Evolutionary conservation across 257 asterid species (phyloP).

Genomic region (Gynochthodes officinalis): DNA sequence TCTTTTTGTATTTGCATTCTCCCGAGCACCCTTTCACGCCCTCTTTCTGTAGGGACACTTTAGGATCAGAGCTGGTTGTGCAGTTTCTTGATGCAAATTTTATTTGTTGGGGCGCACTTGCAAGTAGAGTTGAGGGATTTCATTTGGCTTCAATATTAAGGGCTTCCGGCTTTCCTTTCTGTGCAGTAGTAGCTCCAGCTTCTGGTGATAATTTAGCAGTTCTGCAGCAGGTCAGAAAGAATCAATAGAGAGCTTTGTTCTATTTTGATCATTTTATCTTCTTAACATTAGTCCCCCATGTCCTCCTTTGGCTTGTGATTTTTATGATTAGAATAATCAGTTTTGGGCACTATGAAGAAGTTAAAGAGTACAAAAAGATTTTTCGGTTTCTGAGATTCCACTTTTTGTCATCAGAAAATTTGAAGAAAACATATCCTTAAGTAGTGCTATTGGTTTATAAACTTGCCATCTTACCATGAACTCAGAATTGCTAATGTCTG

Average conservation of each 20-base stretch:
- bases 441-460: not conserved
- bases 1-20: conserved; percentile 74
- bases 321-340: not conserved
- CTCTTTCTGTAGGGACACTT: conserved; percentile 63
- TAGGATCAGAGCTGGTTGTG: conserved; percentile 65
- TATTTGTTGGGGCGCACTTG: conserved; percentile 77
- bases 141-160: conserved; percentile 47
- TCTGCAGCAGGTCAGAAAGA: conserved; percentile 53
- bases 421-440: not conserved
- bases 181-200: conserved; percentile 76
- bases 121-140: conserved; percentile 55
- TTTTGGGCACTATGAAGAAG: not conserved
- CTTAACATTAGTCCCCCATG: not conserved
- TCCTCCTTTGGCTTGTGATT: not conserved
- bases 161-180: conserved; percentile 62
- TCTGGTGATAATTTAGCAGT: conserved; percentile 62
- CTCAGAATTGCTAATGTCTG: not conserved
- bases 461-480: not conserved
- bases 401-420: not conserved
- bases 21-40: conserved; percentile 73
- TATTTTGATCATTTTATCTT: not conserved
- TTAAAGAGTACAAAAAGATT: not conserved
- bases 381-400: not conserved
- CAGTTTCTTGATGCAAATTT: conserved; percentile 86
- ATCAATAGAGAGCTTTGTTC: not conserved